phyloP scores from a whole-genome alignment of 192 early-diverging fungal genomes.

The Coemansia sp. region DNA sequence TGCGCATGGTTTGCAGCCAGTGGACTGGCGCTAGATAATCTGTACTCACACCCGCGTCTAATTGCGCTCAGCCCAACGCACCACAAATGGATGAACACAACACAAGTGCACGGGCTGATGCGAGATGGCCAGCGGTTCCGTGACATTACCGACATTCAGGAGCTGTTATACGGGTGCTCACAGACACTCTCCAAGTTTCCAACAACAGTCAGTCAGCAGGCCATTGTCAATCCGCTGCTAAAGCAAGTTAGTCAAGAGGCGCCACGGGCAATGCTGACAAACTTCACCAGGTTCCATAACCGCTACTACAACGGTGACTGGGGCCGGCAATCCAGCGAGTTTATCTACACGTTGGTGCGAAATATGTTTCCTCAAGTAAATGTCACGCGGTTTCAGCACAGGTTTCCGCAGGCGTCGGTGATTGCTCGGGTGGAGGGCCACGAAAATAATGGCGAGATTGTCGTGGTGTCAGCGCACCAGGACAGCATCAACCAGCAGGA shows the following conservation, averaged over 20 bases:
- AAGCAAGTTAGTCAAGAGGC: conserved; percentile 52
- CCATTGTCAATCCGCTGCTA: conserved; percentile 57
- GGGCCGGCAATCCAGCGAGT: conserved; percentile 58
- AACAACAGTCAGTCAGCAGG: conserved; percentile 47
- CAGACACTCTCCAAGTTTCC: too few species aligned
- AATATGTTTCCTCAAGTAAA: not conserved
- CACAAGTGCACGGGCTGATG: conserved; percentile 1
- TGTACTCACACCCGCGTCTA: too few species aligned
- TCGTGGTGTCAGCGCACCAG: conserved; percentile 87
- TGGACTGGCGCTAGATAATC: too few species aligned
- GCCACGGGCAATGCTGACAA: conserved; percentile 62
- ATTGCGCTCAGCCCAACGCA: too few species aligned
- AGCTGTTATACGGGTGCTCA: too few species aligned
- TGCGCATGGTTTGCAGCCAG: too few species aligned
- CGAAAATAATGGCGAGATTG: conserved; percentile 50
- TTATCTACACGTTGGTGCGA: conserved; percentile 54
- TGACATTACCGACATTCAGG: conserved; percentile 16
- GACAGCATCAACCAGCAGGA: conserved; percentile 85
- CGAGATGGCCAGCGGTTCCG: conserved; percentile 1
- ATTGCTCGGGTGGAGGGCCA: conserved; percentile 9
- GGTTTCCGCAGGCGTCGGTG: conserved; percentile 20
- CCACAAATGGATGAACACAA: not conserved
- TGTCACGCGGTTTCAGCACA: conserved; percentile 1
- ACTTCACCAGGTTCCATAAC: conserved; percentile 71
- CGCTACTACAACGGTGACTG: conserved; percentile 75